Evolutionary conservation across 2,329 filamentous ascomycete genomes (phyloP), one percentile per base, ranked within the genome.

Genomic region (Alternaria consortialis): DNA sequence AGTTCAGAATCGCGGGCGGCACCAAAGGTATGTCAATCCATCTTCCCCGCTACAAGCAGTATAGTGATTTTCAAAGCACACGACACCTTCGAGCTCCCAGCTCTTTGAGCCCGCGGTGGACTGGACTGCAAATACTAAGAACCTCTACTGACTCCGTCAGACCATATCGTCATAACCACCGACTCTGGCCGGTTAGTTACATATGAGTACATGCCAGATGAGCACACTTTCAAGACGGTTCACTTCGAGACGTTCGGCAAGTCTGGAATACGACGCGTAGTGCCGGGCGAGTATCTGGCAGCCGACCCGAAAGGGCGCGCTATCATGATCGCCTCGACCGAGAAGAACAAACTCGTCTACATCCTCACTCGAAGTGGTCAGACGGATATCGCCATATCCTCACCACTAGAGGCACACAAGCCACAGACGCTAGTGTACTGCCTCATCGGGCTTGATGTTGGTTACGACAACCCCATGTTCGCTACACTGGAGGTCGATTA

Each of bases 331-430:
- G 93, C 95, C 9, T 94, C 94, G 5, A 86, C 94, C 56, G 96
- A 99, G 82, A 99, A 99, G 86, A 99, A 98, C 83, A 99, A 99
- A 83, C 90, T 99, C 58, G 95, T 99, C 69, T 99, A 99, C 81
- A 94, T 99, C 73, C 85, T 99, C 69, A 98, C 98, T 80, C 90
- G 96, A 67, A 97, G 97, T 81, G 88, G 93, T 3, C 93, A 98
- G 80, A 94, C 94, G 17, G 92, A 97, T 79, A 88, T 99, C 72
- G 96, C 94, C 40, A 99, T 99, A 52, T 99, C 95, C 5, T 99
- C 95, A 13, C 95, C 95, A 0, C 86, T 99, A 17, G 96, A 99
- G 80, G 96, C 95, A 2, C 94, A 99, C 80, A 97, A 95, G 79
- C 89, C 93, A 12, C 93, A 94, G 62, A 94, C 94, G 1, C 81